Percentiles rank a stretch among this genome's conserved stretches.
phyloP scores from a whole-genome alignment of 371 early-diverging fungal genomes.

The Mucor mucedo region DNA sequence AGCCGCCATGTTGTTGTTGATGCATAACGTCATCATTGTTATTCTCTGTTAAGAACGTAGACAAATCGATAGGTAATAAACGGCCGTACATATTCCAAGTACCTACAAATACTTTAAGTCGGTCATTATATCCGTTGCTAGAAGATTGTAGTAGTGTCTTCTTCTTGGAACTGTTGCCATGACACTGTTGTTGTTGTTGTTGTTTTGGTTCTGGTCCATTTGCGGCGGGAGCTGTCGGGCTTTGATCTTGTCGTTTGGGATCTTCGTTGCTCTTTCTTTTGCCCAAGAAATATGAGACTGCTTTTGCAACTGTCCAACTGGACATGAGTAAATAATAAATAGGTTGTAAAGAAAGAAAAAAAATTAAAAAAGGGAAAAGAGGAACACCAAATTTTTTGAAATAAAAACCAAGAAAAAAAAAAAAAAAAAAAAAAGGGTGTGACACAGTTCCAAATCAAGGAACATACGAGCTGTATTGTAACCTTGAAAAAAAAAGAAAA shows the following conservation, averaged over 20 bases:
- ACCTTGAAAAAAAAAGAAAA: too few relatives aligned
- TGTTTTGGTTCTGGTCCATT: too few relatives aligned
- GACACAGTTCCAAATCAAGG: slow-evolving; percentile 7
- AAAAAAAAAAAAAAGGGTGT: slow-evolving; percentile 2
- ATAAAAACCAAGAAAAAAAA: neutral
- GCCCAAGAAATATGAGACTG: slow-evolving; percentile 15
- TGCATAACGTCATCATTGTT: slow-evolving; percentile 3
- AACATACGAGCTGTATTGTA: neutral
- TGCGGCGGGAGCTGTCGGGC: slow-evolving; percentile 5
- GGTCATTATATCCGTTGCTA: slow-evolving; percentile 9
- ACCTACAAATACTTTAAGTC: slow-evolving; percentile 67
- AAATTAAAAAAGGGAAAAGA: slow-evolving; percentile 1
- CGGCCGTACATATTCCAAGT: slow-evolving; percentile 85
- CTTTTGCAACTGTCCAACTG: slow-evolving; percentile 16
- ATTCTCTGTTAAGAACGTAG: slow-evolving; percentile 34
- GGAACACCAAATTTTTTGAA: neutral
- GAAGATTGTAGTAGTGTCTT: too few relatives aligned
- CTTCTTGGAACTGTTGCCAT: neutral
- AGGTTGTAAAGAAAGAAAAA: slow-evolving; percentile 1
- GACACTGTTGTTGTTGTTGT: neutral
- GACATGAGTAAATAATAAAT: slow-evolving; percentile 1
- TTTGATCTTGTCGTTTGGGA: slow-evolving; percentile 7
- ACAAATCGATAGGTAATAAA: slow-evolving; percentile 46
- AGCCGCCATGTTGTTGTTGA: neutral
- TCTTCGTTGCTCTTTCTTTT: neutral